phyloP scores from a whole-genome alignment of 1,284 basidiomycete genomes.

The Laetiporus sulphureus region DNA sequence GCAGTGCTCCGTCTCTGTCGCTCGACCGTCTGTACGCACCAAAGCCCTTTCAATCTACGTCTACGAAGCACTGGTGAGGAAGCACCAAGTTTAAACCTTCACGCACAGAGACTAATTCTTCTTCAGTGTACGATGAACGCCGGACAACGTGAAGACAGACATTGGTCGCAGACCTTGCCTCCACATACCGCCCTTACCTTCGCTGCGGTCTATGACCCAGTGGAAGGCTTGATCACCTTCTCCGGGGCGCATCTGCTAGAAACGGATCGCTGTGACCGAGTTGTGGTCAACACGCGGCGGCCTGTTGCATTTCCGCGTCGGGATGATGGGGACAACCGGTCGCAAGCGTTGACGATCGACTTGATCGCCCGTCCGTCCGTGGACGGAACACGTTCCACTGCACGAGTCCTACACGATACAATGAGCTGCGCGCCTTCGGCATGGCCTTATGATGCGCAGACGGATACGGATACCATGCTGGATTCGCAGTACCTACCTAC shows the following conservation, averaged over 20 bases:
- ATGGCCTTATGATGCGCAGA: conserved; percentile 13
- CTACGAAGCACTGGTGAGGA: too few relatives aligned
- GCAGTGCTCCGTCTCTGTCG: too few relatives aligned
- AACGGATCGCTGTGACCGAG: conserved; percentile 17
- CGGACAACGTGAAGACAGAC: conserved; percentile 21
- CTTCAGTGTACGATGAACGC: too few relatives aligned
- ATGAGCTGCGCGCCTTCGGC: neutral
- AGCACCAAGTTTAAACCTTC: too few relatives aligned
- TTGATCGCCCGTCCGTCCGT: conserved; percentile 12
- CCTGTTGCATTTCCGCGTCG: conserved; percentile 17
- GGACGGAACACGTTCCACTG: too few relatives aligned
- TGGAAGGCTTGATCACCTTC: conserved; percentile 50
- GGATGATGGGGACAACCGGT: conserved; percentile 26
- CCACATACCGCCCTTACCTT: conserved; percentile 50
- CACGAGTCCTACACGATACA: too few relatives aligned
- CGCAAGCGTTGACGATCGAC: conserved; percentile 34
- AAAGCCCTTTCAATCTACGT: too few relatives aligned
- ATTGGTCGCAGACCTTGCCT: conserved; percentile 52
- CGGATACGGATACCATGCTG: conserved; percentile 23
- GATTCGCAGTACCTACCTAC: conserved; percentile 21
- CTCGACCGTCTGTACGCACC: too few relatives aligned
- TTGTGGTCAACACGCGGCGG: conserved; percentile 18
- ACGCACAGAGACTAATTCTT: too few relatives aligned
- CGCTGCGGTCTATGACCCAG: conserved; percentile 51
- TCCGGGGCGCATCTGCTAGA: conserved; percentile 42